Percentiles rank a stretch among this genome's conserved stretches.
Conservation (phyloP, 2,329 filamentous ascomycete species). For the Aspergillus piperis region DNA sequence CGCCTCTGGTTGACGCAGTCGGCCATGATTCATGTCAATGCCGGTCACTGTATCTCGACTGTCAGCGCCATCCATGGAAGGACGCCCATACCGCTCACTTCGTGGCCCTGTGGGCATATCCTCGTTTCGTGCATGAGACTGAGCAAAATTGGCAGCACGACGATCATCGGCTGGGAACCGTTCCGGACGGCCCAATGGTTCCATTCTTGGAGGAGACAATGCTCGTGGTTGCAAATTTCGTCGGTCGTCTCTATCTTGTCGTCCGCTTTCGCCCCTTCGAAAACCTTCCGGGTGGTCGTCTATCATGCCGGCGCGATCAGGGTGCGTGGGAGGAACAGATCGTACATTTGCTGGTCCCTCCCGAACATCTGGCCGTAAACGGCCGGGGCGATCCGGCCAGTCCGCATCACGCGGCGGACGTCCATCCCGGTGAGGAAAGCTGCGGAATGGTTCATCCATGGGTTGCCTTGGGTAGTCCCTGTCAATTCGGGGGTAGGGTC, state of each 20-base stretch:
- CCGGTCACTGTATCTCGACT: slow-evolving; percentile 41
- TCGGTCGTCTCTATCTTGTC: slow-evolving; percentile 38
- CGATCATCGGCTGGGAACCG: slow-evolving; percentile 40
- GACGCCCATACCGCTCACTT: slow-evolving; percentile 39
- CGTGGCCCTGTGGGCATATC: slow-evolving; percentile 58
- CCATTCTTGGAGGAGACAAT: slow-evolving; percentile 30
- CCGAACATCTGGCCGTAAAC: slow-evolving; percentile 33
- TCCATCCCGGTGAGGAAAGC: slow-evolving; percentile 37
- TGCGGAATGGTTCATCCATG: slow-evolving; percentile 43
- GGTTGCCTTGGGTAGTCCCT: slow-evolving; percentile 38
- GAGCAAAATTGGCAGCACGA: slow-evolving; percentile 30
- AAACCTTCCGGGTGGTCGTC: slow-evolving; percentile 35
- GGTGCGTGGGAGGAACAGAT: slow-evolving; percentile 29
- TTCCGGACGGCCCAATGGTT: slow-evolving; percentile 39
- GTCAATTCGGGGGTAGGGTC: slow-evolving; percentile 42
- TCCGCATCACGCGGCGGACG: slow-evolving; percentile 39
- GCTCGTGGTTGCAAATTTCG: slow-evolving; percentile 28
- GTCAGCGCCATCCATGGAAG: slow-evolving; percentile 31
- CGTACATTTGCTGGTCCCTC: slow-evolving; percentile 30
- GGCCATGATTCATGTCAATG: slow-evolving; percentile 49
- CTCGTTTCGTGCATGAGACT: slow-evolving; percentile 39
- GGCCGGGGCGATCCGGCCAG: slow-evolving; percentile 39
- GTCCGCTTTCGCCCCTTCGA: slow-evolving; percentile 32
- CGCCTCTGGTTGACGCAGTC: slow-evolving; percentile 45
- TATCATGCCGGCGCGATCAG: slow-evolving; percentile 38